Base-by-base conservation (phyloP, 805 yeast species). In the Kodamaea lidongshanica region DNA sequence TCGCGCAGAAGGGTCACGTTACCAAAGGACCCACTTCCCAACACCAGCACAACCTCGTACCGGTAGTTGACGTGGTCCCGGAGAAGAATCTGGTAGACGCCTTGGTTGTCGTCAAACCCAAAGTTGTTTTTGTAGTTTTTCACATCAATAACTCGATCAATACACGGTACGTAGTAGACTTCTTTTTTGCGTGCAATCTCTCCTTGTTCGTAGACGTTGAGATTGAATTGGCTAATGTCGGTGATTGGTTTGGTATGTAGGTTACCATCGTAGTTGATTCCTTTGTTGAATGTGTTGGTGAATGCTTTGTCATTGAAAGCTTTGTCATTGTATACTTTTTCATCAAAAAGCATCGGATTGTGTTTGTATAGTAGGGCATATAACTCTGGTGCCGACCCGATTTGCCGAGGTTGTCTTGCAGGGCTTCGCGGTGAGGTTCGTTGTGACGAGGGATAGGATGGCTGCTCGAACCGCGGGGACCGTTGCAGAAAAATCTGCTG, bases 21-120 rank as follows among this genome's bases (percentile, higher is more conserved):
- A 0, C 95, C 95, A 60, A 85, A 85, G 24, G 88, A 76, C 6
- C 95, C 95, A 28, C 70, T 72, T 0, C 95, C 95, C 7, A 85
- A 62, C 1, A 63, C 52, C 2, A 62, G 52, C 12, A 71, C 30
- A 4, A 84, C 74, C 41, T 81, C 77, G 47, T 79, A 86, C 16
- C 94, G 56, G 50, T 77, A 85, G 32, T 79, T 79, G 24, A 85
- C 70, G 40, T 85, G 95, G 47, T 84, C 95, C 7, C 79, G 74
- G 1, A 51, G 48, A 0, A 61, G 44, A 1, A 73, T 61, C 5
- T 60, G 57, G 44, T 81, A 78, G 45, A 83, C 81, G 3, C 84
- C 81, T 8, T 70, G 56, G 7, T 52, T 50, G 46, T 84, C 92
- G 48, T 83, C 94, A 51, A 78, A 82, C 0, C 87, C 88, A 56